Evolutionary conservation across 2,329 filamentous ascomycete species (phyloP).

Genomic region (Penicillium hesseltinei): DNA sequence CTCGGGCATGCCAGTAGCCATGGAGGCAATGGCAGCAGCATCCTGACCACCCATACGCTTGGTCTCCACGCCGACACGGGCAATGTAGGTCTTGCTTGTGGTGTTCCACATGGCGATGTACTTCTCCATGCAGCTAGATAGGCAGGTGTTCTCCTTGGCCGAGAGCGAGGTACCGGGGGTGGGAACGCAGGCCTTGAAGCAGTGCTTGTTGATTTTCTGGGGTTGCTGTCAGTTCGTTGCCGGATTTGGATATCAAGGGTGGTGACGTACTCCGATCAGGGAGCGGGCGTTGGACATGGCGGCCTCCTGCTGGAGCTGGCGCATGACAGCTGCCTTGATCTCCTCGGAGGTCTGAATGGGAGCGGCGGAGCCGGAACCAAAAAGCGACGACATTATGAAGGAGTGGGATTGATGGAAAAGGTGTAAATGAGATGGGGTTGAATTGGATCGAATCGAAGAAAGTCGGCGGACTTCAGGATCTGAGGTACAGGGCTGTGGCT

Average conservation of each 20-base stretch:
- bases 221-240: background rate
- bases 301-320: constrained; percentile 63
- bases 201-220: constrained; percentile 77
- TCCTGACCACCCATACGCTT: constrained; percentile 46
- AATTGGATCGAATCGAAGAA: constrained; percentile 4
- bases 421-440: background rate
- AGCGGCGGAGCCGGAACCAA: constrained; percentile 37
- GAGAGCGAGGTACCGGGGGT: constrained; percentile 66
- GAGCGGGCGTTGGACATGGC: constrained; percentile 67
- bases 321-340: constrained; percentile 57
- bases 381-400: constrained; percentile 38
- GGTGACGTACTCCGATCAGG: constrained; percentile 63
- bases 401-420: background rate
- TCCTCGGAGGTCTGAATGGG: constrained; percentile 31
- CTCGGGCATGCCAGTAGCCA: constrained; percentile 17
- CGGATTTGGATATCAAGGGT: background rate
- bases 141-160: constrained; percentile 66
- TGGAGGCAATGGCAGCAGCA: constrained; percentile 16
- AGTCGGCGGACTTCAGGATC: constrained; percentile 9
- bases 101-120: constrained; percentile 79
- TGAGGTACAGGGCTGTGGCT: constrained; percentile 9
- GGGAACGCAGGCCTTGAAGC: constrained; percentile 74
- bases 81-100: constrained; percentile 67
- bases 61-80: constrained; percentile 55
- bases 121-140: constrained; percentile 78